These are phyloP conservation scores for Cyberlindnera xylosilytica DNA, from an alignment of 805 yeast species.

Conservation along the genomic window DNA sequence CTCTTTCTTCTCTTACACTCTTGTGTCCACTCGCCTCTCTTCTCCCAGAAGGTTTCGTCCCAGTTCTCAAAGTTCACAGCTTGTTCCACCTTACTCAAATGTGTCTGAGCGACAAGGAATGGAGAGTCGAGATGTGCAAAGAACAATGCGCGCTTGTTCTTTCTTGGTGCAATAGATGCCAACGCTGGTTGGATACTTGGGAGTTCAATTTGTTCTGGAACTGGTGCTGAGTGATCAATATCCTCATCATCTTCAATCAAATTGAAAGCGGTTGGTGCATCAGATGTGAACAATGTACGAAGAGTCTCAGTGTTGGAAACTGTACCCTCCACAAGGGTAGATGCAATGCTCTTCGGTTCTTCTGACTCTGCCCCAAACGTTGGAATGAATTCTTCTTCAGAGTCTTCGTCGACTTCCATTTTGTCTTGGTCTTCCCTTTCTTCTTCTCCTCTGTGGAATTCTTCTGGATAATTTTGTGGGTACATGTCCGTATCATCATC, in stretches of 20 bases:
- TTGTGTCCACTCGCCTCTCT: slow-evolving; percentile 76
- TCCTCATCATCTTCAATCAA: slow-evolving; percentile 46
- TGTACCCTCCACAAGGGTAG: slow-evolving; percentile 25
- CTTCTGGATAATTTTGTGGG: neutral
- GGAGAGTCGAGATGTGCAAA: slow-evolving; percentile 86
- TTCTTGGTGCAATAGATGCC: slow-evolving; percentile 24
- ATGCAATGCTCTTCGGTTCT: neutral
- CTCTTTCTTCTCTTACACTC: slow-evolving; percentile 72
- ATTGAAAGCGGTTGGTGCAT: slow-evolving; percentile 35
- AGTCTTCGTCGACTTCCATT: slow-evolving; percentile 16
- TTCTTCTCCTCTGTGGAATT: slow-evolving; percentile 11
- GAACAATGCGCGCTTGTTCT: slow-evolving; percentile 48
- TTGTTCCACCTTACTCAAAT: slow-evolving; percentile 51
- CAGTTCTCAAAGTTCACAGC: slow-evolving; percentile 43
- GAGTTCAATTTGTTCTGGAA: slow-evolving; percentile 23
- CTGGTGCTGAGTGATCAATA: slow-evolving; percentile 36
- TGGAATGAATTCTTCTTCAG: slow-evolving; percentile 44
- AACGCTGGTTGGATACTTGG: slow-evolving; percentile 20
- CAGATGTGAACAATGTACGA: slow-evolving; percentile 50
- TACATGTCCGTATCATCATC: slow-evolving; percentile 15
- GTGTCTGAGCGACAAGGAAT: slow-evolving; percentile 81
- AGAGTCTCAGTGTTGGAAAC: slow-evolving; percentile 56
- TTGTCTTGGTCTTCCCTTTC: slow-evolving; percentile 23
- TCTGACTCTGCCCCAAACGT: slow-evolving; percentile 37
- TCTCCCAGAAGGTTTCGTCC: slow-evolving; percentile 77